phyloP scores from a whole-genome alignment of 1,284 basidiomycete genomes.

The Microbotryum intermedium region DNA sequence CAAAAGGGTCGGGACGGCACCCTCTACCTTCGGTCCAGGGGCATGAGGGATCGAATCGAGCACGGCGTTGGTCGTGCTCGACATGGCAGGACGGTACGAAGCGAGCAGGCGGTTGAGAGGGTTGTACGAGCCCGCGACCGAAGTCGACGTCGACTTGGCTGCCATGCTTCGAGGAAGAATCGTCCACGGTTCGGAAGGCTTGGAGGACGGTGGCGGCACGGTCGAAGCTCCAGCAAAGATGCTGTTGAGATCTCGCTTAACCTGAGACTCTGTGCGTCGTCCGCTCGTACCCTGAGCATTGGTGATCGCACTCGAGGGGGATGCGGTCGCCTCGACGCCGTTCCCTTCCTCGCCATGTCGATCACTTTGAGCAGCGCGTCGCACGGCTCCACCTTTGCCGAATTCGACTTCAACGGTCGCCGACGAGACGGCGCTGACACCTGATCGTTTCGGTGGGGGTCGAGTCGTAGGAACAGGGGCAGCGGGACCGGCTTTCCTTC shows the following conservation, averaged over 20 bases:
- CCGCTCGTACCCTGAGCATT: background rate
- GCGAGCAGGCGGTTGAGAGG: conserved; percentile 26
- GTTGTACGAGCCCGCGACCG: conserved; percentile 9
- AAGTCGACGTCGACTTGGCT: background rate
- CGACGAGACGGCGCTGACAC: conserved; percentile 70
- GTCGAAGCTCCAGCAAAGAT: conserved; percentile 31
- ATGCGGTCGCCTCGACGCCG: too few relatives aligned
- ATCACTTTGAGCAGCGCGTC: conserved; percentile 58
- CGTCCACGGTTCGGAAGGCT: conserved; percentile 10
- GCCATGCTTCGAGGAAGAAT: background rate
- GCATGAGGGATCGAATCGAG: conserved; percentile 51
- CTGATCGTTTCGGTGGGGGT: conserved; percentile 61
- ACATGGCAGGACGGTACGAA: conserved; percentile 40
- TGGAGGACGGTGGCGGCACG: background rate
- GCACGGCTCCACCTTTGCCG: conserved; percentile 58
- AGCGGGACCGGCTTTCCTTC: background rate
- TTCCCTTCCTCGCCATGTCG: too few relatives aligned
- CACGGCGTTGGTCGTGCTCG: conserved; percentile 65
- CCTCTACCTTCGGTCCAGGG: conserved; percentile 36
- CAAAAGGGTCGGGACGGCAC: conserved; percentile 44
- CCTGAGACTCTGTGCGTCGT: background rate
- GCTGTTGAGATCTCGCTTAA: conserved; percentile 26
- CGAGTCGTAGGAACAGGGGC: conserved; percentile 32
- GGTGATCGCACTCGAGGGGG: too few relatives aligned
- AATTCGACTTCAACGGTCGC: conserved; percentile 92